Evolutionary conservation across 805 yeast species (phyloP).

Genomic region (Brettanomyces bruxellensis): DNA sequence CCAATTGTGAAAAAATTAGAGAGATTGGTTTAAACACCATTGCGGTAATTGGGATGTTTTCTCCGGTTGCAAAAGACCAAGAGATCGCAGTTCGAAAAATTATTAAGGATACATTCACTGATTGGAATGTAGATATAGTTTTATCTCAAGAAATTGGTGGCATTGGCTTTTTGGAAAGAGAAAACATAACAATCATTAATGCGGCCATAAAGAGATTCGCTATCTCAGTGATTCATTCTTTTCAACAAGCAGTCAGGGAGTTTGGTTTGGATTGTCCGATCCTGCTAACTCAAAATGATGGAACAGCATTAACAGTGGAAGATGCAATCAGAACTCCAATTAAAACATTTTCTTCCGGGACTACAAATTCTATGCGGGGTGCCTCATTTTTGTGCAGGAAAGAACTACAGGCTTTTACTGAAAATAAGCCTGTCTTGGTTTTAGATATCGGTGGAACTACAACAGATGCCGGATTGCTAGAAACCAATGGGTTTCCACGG

Average conservation of each 20-base stretch:
- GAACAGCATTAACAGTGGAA: slow-evolving; percentile 32
- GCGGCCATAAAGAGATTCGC: slow-evolving; percentile 37
- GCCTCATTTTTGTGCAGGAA: slow-evolving; percentile 33
- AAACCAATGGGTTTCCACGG: slow-evolving; percentile 39
- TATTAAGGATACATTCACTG: slow-evolving; percentile 25
- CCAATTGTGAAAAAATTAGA: slow-evolving; percentile 19
- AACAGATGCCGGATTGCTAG: slow-evolving; percentile 37
- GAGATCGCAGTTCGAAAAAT: slow-evolving; percentile 28
- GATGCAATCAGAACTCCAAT: slow-evolving; percentile 35
- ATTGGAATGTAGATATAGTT: slow-evolving; percentile 21
- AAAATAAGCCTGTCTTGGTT: slow-evolving; percentile 28
- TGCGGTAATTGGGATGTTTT: slow-evolving; percentile 33
- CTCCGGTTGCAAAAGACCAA: slow-evolving; percentile 30
- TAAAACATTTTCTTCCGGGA: slow-evolving; percentile 39
- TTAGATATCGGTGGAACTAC: slow-evolving; percentile 45
- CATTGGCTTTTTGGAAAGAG: slow-evolving; percentile 36
- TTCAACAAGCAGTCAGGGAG: slow-evolving; percentile 27
- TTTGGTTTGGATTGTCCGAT: slow-evolving; percentile 31
- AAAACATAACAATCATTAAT: slow-evolving; percentile 38
- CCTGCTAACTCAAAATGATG: slow-evolving; percentile 38
- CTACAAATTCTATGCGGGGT: slow-evolving; percentile 40
- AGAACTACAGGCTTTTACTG: slow-evolving; percentile 11
- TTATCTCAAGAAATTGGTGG: slow-evolving; percentile 34
- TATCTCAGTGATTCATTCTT: slow-evolving; percentile 30
- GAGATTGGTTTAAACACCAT: slow-evolving; percentile 26